Base-by-base conservation (phyloP, 2,329 filamentous ascomycete genomes). In the Colletotrichum sp. region DNA sequence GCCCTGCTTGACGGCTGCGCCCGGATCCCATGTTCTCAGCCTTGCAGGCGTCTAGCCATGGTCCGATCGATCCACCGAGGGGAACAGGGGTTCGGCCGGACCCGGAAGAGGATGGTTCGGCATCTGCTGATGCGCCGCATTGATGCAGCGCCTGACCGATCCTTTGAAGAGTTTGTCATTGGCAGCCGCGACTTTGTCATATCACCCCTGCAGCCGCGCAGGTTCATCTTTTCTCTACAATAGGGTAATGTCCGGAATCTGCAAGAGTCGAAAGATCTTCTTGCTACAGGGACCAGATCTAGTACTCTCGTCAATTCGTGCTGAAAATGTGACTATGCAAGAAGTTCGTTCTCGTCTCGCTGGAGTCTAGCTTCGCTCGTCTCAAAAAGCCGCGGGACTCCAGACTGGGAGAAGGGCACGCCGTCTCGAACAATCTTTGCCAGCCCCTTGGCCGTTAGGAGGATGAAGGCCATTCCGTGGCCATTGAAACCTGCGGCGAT, bases 401-500 rank as follows among this genome's bases (percentile, higher is more conserved):
- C 82, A 1, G 83, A 83, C n/a, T 83, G 77, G 58, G 81, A 80
- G 70, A 85, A 86, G 0, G 76, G 64, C 4, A 69, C 58, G 12
- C 75, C 80, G 2, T 81, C 74, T 6, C 78, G 59, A 1, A 87
- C 75, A 83, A 88, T 87, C 43, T 78, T 73, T 6, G 82, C 84
- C 15, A 88, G 59, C 0, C 82, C 85, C 71, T 83, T 83, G 18
- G 82, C 83, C 8, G 82, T 78, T 0, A 86, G 79, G 13, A 85
- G 84, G 18, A 87, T 83, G 31, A 85, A 77, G 0, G 86, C 83
- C 87, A 90, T 90, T 0, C 88, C 88, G 70, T 89, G 87, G 0
- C 88, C 87, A 54, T 84, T 85, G 73, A 89, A 89, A 1, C 87
- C 88, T 1, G 84, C 86, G 24, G 86, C 78, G 21, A 89, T 80